Percentiles rank a stretch among this genome's conserved stretches.
phyloP scores from a whole-genome alignment of 352 stramenopile genomes.

The Globisporangium cystogenes region DNA sequence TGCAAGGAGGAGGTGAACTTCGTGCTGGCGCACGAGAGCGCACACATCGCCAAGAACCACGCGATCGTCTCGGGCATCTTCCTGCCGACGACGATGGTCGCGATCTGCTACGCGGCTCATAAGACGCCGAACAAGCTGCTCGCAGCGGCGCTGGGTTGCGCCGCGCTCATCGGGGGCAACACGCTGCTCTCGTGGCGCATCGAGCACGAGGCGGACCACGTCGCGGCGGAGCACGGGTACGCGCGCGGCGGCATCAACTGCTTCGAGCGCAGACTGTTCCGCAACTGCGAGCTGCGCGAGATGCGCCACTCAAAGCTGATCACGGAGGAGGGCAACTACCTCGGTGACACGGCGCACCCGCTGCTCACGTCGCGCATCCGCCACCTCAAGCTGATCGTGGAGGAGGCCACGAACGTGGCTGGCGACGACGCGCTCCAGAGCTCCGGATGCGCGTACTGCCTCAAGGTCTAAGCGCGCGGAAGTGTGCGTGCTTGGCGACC shows the following conservation, averaged over 20 bases:
- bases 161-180: conserved; percentile 46
- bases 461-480: conserved; percentile 5
- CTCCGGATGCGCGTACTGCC: conserved; percentile 12
- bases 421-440: neutral
- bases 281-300: conserved; percentile 66
- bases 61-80: conserved; percentile 54
- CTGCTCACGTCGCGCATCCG: conserved; percentile 69
- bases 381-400: conserved; percentile 47
- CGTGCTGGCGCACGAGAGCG: conserved; percentile 74
- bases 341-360: conserved; percentile 73
- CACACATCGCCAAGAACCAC: conserved; percentile 82
- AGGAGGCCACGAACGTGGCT: conserved; percentile 2
- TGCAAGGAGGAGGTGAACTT: conserved; percentile 78
- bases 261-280: conserved; percentile 68
- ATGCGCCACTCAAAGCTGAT: conserved; percentile 63
- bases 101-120: conserved; percentile 41
- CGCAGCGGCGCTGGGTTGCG: conserved; percentile 35
- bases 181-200: conserved; percentile 71
- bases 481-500: neutral
- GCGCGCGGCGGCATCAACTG: conserved; percentile 62
- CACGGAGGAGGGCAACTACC: conserved; percentile 73
- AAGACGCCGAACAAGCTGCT: conserved; percentile 77
- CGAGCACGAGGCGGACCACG: conserved; percentile 76
- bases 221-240: conserved; percentile 62
- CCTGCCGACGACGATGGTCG: conserved; percentile 56